Base-by-base conservation (phyloP, 2,329 filamentous ascomycete genomes). In the Aspergillus pseudoterreus region DNA sequence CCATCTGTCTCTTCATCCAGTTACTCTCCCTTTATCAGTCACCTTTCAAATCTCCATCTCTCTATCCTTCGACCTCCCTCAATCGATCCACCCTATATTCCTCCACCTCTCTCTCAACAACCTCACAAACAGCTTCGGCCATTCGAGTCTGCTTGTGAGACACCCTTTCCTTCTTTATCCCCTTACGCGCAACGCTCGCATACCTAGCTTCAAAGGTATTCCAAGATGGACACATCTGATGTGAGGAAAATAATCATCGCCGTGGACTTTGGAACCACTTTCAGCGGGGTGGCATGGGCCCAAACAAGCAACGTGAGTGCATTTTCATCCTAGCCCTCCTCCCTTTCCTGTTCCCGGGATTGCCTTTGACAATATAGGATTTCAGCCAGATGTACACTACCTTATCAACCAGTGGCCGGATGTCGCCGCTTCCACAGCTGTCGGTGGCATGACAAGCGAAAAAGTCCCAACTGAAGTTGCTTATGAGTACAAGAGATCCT, bases 261-360 rank as follows among this genome's bases (percentile, higher is more conserved):
- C 1, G 35, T 62, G n/a, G 61, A 64, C 33, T 63, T 59, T 32
- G 61, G 61, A 1, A 63, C 59, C 11, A 64, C 60, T 4, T 63
- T 49, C 39, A 60, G 59, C 11, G 59, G 60, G 5, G 47, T 58
- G 24, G 57, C 59, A 0, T 65, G 59, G 60, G 59, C 55, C 27
- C 47, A 56, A 32, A 55, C 53, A n/a, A 51, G 41, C 36, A 47
- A 57, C 45, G 60, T 62, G 52, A 53, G 52, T 47, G 33, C 43
- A 36, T 15, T 19, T 11, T 8, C 6, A 30, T 15, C 3, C 15
- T 21, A 45, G 6, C 11, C 8, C 1, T 35, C 8, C 43, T 54
- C 4, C 10, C 8, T 30, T 9, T 30, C 22, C 27, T 30, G 27
- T 30, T 2, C 6, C 27, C 8, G 3, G 27, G 9, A 30, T 30